A percentile compares a stretch with the other conserved stretches of the same genome.
Conservation (phyloP, 2,329 filamentous ascomycete genomes). For the Penicillium psychrosexuale region DNA sequence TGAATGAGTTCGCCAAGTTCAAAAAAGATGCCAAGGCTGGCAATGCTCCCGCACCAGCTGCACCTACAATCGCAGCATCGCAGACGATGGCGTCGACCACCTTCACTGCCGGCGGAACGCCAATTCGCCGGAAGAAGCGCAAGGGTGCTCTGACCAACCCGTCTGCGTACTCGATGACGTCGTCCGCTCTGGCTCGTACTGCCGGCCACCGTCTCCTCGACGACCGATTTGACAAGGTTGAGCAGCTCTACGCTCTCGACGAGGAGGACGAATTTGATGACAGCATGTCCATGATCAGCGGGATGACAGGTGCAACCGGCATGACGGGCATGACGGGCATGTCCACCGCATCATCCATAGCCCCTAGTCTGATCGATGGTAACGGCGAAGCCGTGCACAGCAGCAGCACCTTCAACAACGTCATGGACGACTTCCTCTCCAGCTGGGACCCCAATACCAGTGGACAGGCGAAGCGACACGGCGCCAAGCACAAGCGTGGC, state of each 20-base stretch:
- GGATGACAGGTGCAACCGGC: slow-evolving; percentile 54
- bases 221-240: slow-evolving; percentile 84
- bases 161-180: slow-evolving; percentile 88
- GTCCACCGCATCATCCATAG: slow-evolving; percentile 54
- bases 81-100: slow-evolving; percentile 45
- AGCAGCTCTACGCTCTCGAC: slow-evolving; percentile 71
- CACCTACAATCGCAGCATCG: slow-evolving; percentile 38
- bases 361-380: slow-evolving; percentile 51
- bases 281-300: slow-evolving; percentile 50
- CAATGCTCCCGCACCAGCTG: slow-evolving; percentile 37
- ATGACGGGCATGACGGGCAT: slow-evolving; percentile 60
- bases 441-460: slow-evolving; percentile 50
- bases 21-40: slow-evolving; percentile 67
- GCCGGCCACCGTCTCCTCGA: slow-evolving; percentile 84
- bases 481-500: slow-evolving; percentile 56
- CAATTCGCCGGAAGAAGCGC: slow-evolving; percentile 76
- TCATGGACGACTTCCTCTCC: slow-evolving; percentile 90
- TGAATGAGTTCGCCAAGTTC: slow-evolving; percentile 90
- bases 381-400: slow-evolving; percentile 52
- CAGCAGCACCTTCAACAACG: slow-evolving; percentile 76
- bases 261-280: slow-evolving; percentile 55
- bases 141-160: slow-evolving; percentile 89
- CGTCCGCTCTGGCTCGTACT: slow-evolving; percentile 79
- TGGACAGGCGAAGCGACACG: slow-evolving; percentile 43
- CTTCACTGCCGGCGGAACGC: slow-evolving; percentile 62